Base-by-base conservation (phyloP, 257 asterid species). In the Hygrophila difformis region DNA sequence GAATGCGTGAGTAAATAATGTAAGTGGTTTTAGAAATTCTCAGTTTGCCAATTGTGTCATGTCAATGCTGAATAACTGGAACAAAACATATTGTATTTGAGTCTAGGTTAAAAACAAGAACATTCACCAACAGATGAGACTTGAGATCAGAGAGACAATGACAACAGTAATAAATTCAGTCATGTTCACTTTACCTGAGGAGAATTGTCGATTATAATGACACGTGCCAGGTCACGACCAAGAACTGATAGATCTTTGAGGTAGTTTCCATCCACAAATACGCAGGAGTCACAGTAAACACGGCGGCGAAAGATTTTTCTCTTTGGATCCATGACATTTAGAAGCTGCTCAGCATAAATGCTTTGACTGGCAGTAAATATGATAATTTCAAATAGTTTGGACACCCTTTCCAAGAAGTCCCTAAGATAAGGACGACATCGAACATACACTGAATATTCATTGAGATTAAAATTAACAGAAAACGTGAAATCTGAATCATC, bases 361-460 rank as follows among this genome's bases (percentile, higher is more conserved):
- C n/a, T n/a, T n/a, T n/a, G n/a, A n/a, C n/a, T n/a, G n/a, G n/a
- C 99, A 5, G 99, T 91, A 69, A 91, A 91, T 53, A 91, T 76
- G 39, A 91, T 75, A 49, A 91, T 72, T 79, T 91, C 99, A 47
- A 91, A 91, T 45, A 70, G 72, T 38, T 74, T 43, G 39, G 93
- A 81, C 13, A 80, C 75, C 52, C 79, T 87, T 53, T 80, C 94
- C 74, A 91, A 66, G 54, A 91, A 91, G 35, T 77, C 81, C 41
- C 68, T 68, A 20, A 91, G 89, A 73, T 77, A 79, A 51, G 99
- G 99, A 43, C 96, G 94, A 51, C 94, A 78, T 44, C 95, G 68
- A 38, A 91, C 99, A 55, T 66, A 82, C 29, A 91, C 82, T 0
- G 82, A 66, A 62, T 91, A 95, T 41, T 82, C 85, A 40, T 63